Evolutionary conservation across 148 eudicot species (phyloP).

Genomic region (Camellia granthamiana): DNA sequence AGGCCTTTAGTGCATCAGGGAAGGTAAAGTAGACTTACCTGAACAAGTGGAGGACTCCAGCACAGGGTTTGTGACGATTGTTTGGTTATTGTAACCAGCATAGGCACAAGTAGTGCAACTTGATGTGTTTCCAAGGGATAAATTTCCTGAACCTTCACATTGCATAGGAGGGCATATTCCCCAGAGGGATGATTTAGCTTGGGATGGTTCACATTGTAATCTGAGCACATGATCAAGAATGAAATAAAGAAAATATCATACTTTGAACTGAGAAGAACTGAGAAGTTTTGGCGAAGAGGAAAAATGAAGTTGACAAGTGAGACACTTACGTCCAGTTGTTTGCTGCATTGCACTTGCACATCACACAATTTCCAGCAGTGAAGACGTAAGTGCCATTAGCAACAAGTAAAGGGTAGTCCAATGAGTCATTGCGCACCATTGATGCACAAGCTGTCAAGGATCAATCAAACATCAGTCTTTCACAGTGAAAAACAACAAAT

Average conservation of each 20-base stretch:
- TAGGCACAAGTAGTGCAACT: slow-evolving; percentile 56
- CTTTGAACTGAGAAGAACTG: background rate
- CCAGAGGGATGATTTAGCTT: slow-evolving; percentile 46
- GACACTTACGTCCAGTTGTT: slow-evolving; percentile 59
- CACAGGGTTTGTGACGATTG: slow-evolving; percentile 39
- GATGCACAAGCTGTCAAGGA: slow-evolving; percentile 68
- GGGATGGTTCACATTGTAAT: slow-evolving; percentile 60
- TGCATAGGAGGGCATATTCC: slow-evolving; percentile 23
- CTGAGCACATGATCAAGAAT: slow-evolving; percentile 23
- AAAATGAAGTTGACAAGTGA: background rate
- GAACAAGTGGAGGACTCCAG: slow-evolving; percentile 54
- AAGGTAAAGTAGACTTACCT: slow-evolving; percentile 36
- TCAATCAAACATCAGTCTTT: background rate
- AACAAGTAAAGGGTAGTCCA: slow-evolving; percentile 64
- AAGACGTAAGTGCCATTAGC: slow-evolving; percentile 52
- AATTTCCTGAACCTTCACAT: slow-evolving; percentile 35
- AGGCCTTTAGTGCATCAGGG: background rate
- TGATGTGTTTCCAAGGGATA: slow-evolving; percentile 42
- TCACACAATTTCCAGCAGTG: slow-evolving; percentile 72
- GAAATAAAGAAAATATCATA: background rate
- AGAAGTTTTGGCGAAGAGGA: background rate
- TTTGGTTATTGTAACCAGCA: slow-evolving; percentile 52
- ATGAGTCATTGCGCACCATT: slow-evolving; percentile 42
- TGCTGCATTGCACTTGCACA: slow-evolving; percentile 64
- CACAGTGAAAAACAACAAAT: background rate